These are phyloP conservation scores for Talaromyces sp. DNA, from an alignment of 2,329 filamentous ascomycete species.

Conservation along the genomic window DNA sequence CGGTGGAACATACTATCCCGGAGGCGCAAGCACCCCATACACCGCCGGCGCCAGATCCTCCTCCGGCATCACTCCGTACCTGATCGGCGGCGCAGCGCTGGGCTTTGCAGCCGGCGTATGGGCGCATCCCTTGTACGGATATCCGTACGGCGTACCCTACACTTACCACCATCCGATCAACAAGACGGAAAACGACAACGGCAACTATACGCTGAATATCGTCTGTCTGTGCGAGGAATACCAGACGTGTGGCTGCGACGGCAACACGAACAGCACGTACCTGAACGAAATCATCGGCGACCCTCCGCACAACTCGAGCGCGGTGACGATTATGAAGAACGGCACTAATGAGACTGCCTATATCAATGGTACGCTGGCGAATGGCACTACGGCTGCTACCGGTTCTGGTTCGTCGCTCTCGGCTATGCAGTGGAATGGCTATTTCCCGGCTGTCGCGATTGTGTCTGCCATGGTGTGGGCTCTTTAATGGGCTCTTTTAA, in stretches of 20 bases:
- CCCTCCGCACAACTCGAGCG: constrained; percentile 32
- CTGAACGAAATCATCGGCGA: constrained; percentile 39
- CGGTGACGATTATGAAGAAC: constrained; percentile 34
- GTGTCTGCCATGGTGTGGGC: constrained; percentile 30
- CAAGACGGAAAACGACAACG: constrained; percentile 25
- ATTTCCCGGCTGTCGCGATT: constrained; percentile 37
- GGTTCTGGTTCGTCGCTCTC: constrained; percentile 16
- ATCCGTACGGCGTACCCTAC: constrained; percentile 46
- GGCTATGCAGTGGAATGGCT: constrained; percentile 31
- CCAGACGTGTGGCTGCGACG: constrained; percentile 54
- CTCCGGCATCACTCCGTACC: constrained; percentile 45
- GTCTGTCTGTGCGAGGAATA: constrained; percentile 53
- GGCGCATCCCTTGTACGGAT: constrained; percentile 53
- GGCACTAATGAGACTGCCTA: constrained; percentile 35
- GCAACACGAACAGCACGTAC: constrained; percentile 40
- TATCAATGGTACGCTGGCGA: constrained; percentile 45
- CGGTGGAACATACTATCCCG: constrained; percentile 50
- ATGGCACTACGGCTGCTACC: constrained; percentile 36
- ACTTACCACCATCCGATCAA: constrained; percentile 40
- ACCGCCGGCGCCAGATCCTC: constrained; percentile 40
- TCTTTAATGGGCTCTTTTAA: constrained; percentile 24
- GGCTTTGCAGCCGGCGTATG: constrained; percentile 50
- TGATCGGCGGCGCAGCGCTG: constrained; percentile 43
- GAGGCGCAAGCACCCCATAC: constrained; percentile 51
- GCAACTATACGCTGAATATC: constrained; percentile 49